Percentiles rank a stretch among this genome's conserved stretches.
Evolutionary conservation across 129 eudicot genomes (phyloP).

Genomic region (Helichrysum umbraculigerum): DNA sequence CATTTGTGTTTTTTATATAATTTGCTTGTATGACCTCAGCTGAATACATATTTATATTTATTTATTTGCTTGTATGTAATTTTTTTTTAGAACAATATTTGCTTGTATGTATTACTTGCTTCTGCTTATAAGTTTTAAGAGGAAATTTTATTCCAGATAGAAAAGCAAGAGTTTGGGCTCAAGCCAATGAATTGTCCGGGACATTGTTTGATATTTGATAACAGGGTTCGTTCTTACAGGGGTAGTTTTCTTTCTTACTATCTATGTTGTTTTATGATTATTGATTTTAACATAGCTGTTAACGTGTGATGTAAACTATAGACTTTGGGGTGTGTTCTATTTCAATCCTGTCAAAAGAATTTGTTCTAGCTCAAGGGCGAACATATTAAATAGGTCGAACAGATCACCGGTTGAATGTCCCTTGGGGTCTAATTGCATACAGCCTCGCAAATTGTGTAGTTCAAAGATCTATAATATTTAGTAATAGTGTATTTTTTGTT

Average conservation of each 20-base stretch:
- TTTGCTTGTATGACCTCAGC: neutral
- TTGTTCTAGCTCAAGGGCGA: neutral
- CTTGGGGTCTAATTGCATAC: neutral
- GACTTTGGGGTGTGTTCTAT: neutral
- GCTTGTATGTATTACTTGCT: neutral
- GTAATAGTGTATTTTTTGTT: neutral
- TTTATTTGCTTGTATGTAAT: too few species aligned
- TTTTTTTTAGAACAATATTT: too few species aligned
- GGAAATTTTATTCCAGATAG: conserved; percentile 52
- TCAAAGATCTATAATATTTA: too few species aligned
- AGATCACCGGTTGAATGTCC: neutral
- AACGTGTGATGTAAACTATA: neutral
- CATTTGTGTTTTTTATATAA: neutral
- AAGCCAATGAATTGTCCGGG: conserved; percentile 99
- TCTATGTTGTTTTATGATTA: neutral
- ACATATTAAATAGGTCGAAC: too few species aligned
- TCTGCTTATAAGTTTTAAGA: conserved; percentile 5
- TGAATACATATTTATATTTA: neutral
- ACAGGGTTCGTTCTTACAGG: conserved; percentile 85
- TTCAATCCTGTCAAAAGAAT: neutral
- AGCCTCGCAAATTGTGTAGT: neutral
- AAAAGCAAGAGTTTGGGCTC: conserved; percentile 87
- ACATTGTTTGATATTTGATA: conserved; percentile 80
- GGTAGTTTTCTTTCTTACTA: conserved; percentile 42
- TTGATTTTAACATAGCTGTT: neutral